Evolutionary conservation across 2,329 filamentous ascomycete genomes (phyloP).

Genomic region (Microdochium trichocladiopsis): DNA sequence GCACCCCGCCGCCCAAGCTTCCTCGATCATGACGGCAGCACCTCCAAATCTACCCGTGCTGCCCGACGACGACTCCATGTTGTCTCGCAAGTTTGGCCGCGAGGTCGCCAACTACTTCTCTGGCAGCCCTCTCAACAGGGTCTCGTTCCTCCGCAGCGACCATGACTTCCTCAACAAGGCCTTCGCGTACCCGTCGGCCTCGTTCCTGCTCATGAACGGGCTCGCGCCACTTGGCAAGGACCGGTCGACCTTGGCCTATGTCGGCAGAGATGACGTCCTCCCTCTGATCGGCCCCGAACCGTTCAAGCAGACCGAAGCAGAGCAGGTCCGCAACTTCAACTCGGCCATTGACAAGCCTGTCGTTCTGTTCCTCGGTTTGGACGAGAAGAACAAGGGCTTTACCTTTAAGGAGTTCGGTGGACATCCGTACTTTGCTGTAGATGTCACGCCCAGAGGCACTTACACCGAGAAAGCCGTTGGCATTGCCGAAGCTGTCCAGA

Average conservation of each 20-base stretch:
- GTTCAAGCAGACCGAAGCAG: constrained; percentile 65
- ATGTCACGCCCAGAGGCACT: constrained; percentile 68
- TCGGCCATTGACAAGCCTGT: constrained; percentile 61
- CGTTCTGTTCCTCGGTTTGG: constrained; percentile 78
- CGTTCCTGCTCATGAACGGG: constrained; percentile 73
- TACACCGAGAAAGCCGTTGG: constrained; percentile 55
- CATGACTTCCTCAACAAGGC: constrained; percentile 63
- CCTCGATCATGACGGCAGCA: neutral
- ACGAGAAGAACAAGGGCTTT: constrained; percentile 53
- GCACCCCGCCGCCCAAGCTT: neutral
- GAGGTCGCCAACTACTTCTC: constrained; percentile 83
- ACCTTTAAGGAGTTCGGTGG: constrained; percentile 67
- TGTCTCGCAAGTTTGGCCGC: constrained; percentile 69
- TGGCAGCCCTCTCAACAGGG: constrained; percentile 68
- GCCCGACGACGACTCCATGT: constrained; percentile 52
- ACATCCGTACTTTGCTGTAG: constrained; percentile 80
- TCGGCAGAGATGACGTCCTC: constrained; percentile 61
- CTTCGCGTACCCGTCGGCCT: constrained; percentile 55
- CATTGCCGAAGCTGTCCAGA: constrained; percentile 48
- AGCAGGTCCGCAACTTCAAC: constrained; percentile 67
- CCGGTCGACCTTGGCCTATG: constrained; percentile 57
- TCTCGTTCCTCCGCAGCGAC: constrained; percentile 70
- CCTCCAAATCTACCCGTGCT: constrained; percentile 28
- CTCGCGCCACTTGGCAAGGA: constrained; percentile 66
- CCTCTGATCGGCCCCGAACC: constrained; percentile 64